phyloP scores from a whole-genome alignment of 2,329 filamentous ascomycete genomes.

The Decorospora gaudefroyi region DNA sequence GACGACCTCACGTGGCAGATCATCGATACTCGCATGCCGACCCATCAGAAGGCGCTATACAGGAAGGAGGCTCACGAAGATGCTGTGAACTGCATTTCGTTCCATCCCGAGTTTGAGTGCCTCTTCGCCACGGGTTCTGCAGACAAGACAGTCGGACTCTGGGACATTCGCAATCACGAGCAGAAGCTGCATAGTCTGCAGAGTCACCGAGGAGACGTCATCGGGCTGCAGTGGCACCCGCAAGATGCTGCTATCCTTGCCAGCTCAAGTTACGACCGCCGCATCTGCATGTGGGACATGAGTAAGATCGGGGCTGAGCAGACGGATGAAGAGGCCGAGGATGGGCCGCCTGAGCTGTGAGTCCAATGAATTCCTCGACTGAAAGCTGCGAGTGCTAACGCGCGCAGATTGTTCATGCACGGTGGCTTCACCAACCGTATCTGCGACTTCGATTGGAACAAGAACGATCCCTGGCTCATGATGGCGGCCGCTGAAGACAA shows the following conservation, averaged over 20 bases:
- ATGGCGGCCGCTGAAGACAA: slow-evolving; percentile 97
- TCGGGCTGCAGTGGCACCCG: slow-evolving; percentile 93
- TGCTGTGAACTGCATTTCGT: slow-evolving; percentile 93
- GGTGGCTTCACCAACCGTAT: slow-evolving; percentile 97
- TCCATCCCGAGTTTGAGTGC: slow-evolving; percentile 89
- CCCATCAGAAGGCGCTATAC: slow-evolving; percentile 69
- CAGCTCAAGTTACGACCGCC: slow-evolving; percentile 88
- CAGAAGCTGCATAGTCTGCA: slow-evolving; percentile 88
- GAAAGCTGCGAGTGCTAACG: slow-evolving; percentile 13
- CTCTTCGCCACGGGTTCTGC: slow-evolving; percentile 90
- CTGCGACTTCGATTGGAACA: slow-evolving; percentile 97
- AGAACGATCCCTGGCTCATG: slow-evolving; percentile 94
- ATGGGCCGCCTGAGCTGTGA: slow-evolving; percentile 91
- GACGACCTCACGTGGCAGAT: slow-evolving; percentile 94
- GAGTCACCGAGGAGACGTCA: slow-evolving; percentile 86
- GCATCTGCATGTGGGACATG: slow-evolving; percentile 96
- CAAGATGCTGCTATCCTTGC: slow-evolving; percentile 85
- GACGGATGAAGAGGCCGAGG: slow-evolving; percentile 89
- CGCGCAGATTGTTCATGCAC: slow-evolving; percentile 86
- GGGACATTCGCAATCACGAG: slow-evolving; percentile 91
- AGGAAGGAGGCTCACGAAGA: slow-evolving; percentile 80
- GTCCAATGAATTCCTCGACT: slow-evolving; percentile 43
- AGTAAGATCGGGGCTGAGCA: slow-evolving; percentile 92
- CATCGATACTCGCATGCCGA: slow-evolving; percentile 75
- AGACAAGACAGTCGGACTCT: slow-evolving; percentile 92